A percentile compares a stretch with the other conserved stretches of the same genome.
Conservation (phyloP, 257 asterid genomes). For the Perilla frutescens region DNA sequence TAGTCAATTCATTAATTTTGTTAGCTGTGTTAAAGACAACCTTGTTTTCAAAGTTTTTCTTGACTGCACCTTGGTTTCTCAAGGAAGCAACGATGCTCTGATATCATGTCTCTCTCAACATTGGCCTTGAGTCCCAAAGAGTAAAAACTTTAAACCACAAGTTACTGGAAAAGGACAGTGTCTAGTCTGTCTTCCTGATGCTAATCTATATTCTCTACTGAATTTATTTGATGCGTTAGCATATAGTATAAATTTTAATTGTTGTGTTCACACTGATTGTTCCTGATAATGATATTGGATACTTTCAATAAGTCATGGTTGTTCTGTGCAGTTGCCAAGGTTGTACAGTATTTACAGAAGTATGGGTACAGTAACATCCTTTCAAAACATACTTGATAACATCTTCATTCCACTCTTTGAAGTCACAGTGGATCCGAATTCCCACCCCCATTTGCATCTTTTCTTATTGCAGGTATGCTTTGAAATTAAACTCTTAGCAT, state of each 20-base stretch:
- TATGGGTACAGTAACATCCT: slow-evolving; percentile 95
- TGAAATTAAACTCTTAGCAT: slow-evolving; percentile 11
- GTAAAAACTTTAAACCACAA: not conserved
- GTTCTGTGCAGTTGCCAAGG: slow-evolving; percentile 84
- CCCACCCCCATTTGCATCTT: slow-evolving; percentile 92
- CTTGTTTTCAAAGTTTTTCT: not conserved
- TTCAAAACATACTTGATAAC: slow-evolving; percentile 87
- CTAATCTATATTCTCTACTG: slow-evolving; percentile 16
- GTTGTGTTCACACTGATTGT: not conserved
- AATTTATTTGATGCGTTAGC: slow-evolving; percentile 3
- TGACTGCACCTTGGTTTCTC: slow-evolving; percentile 11
- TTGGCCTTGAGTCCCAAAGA: slow-evolving; percentile 12
- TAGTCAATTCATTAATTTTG: slow-evolving; percentile 4
- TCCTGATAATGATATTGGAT: slow-evolving; percentile 34
- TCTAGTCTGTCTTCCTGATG: slow-evolving; percentile 22
- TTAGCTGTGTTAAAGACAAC: slow-evolving; percentile 4
- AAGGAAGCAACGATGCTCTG: slow-evolving; percentile 16
- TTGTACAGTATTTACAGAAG: slow-evolving; percentile 85
- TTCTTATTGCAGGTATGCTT: slow-evolving; percentile 78
- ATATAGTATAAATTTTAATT: slow-evolving; percentile 14
- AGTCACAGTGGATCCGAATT: slow-evolving; percentile 86
- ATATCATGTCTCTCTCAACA: slow-evolving; percentile 8
- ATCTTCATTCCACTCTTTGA: slow-evolving; percentile 92
- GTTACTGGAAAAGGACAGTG: not conserved
- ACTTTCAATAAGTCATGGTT: slow-evolving; percentile 34